These are phyloP conservation scores for Pseudotsuga menziesii DNA, from an alignment of 75 land plant species.

Conservation along the genomic window DNA sequence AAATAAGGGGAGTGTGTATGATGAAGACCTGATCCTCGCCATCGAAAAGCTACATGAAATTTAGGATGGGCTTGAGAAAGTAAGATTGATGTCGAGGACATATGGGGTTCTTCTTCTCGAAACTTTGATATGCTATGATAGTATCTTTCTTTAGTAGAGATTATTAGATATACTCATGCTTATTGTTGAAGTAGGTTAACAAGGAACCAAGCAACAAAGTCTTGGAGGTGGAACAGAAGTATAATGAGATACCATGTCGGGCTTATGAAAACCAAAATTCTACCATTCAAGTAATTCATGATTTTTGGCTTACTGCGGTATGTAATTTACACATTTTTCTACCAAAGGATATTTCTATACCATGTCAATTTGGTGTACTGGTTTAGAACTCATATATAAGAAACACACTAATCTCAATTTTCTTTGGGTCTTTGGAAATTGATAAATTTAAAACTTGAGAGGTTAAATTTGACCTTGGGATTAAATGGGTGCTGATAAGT, in stretches of 20 bases:
- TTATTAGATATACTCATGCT: too few species aligned
- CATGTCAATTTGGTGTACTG: too few species aligned
- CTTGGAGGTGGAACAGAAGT: slow-evolving; percentile 84
- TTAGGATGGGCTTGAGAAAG: slow-evolving; percentile 91
- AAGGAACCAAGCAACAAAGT: slow-evolving; percentile 95
- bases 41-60: slow-evolving; percentile 93
- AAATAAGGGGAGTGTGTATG: slow-evolving; percentile 47
- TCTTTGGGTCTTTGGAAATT: too few species aligned
- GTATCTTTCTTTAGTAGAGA: too few species aligned
- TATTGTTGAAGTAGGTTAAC: slow-evolving; percentile 50
- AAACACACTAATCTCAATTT: too few species aligned
- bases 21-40: slow-evolving; percentile 55
- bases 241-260: slow-evolving; percentile 84
- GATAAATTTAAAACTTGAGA: too few species aligned
- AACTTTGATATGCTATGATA: too few species aligned
- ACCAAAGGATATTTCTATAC: background rate
- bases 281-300: slow-evolving; percentile 76
- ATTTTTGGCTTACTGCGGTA: slow-evolving; percentile 95
- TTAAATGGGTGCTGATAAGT: background rate
- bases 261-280: slow-evolving; percentile 70
- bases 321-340: slow-evolving; percentile 15
- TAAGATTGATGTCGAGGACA: slow-evolving; percentile 3
- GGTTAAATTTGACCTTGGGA: too few species aligned
- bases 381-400: too few species aligned
- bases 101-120: background rate